Evolutionary conservation across 192 early-diverging fungal species (phyloP), one percentile per base, ranked within the genome.

Genomic region (Backusella parvicylindrica): DNA sequence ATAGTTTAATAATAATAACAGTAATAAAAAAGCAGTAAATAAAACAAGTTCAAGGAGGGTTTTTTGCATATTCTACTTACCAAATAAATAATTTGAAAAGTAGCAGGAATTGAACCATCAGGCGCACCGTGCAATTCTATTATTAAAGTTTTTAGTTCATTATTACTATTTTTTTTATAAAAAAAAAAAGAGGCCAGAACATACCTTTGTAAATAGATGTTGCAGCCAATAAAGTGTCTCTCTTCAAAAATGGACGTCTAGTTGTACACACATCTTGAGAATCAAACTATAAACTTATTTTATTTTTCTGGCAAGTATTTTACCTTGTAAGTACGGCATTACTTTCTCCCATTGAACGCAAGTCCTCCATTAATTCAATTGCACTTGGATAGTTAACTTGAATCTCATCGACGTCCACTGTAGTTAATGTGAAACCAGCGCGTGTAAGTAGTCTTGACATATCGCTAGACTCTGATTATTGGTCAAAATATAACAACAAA

Each of bases 371-470:
- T 36, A 99, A 79, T 75, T 97, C 95, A 83, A 96, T 91, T 80
- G 94, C 94, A 12, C 92, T 91, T 53, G 97, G 97, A 79, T 96
- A 99, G 75, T 91, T 91, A 23, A 99, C 93, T 16, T 88, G 86
- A 69, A 99, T 91, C 67, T 94, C 95, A 77, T 99, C 97, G 23
- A 96, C 86, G 75, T 99, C 97, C 1, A 99, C 91, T 1, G 97
- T 99, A 1, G 95, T 95, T 68, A 99, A 84, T 11, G 90, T 92
- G 65, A 97, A 93, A 6, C 94, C 94, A 8, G 95, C 95, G 1
- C 96, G 89, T 23, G 89, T 88, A 18, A 99, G 80, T 41, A 99
- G 73, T 33, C 82, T 85, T 16, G 92, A 94, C 21, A 98, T 82
- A 73, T 98, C 96, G 23, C 89, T 78, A 15, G 91, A 83, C 49